Percentiles rank a stretch among this genome's conserved stretches.
phyloP scores from a whole-genome alignment of 2,329 filamentous ascomycete genomes.

The Simplicillium sp. region DNA sequence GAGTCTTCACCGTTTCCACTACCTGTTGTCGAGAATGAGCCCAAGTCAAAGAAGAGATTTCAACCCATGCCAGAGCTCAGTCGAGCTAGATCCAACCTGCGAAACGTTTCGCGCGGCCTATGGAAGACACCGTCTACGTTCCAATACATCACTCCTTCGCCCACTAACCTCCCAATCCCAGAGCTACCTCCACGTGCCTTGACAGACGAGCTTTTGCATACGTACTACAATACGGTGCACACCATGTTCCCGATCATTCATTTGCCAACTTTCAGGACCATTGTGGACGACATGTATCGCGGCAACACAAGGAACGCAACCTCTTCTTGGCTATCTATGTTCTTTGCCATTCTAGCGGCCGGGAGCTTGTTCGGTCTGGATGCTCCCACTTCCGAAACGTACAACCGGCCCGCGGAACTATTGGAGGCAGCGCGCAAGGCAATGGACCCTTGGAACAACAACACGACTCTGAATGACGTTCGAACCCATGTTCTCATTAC shows the following conservation, averaged over 20 bases:
- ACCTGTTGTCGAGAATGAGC: constrained; percentile 56
- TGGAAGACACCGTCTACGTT: constrained; percentile 69
- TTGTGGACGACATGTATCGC: constrained; percentile 70
- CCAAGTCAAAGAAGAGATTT: constrained; percentile 52
- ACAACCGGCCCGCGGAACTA: constrained; percentile 48
- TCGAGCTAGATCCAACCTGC: constrained; percentile 62
- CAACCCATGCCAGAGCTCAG: constrained; percentile 59
- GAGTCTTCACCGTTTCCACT: constrained; percentile 46
- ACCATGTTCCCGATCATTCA: constrained; percentile 77
- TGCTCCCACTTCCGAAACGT: constrained; percentile 38
- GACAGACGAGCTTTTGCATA: constrained; percentile 62
- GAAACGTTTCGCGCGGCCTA: constrained; percentile 65
- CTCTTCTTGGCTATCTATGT: constrained; percentile 65
- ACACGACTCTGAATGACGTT: constrained; percentile 66
- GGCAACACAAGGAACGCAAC: constrained; percentile 50
- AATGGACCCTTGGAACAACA: constrained; percentile 75
- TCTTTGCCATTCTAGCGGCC: constrained; percentile 76
- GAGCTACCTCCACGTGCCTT: constrained; percentile 60
- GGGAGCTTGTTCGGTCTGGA: constrained; percentile 65
- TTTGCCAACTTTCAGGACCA: constrained; percentile 71
- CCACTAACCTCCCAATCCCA: constrained; percentile 46
- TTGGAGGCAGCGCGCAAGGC: constrained; percentile 61
- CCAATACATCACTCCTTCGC: constrained; percentile 38
- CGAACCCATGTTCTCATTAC: constrained; percentile 64
- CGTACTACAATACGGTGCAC: constrained; percentile 71